These are phyloP conservation scores for Podospora comata DNA, from an alignment of 495 filamentous ascomycete genomes.

Conservation along the genomic window DNA sequence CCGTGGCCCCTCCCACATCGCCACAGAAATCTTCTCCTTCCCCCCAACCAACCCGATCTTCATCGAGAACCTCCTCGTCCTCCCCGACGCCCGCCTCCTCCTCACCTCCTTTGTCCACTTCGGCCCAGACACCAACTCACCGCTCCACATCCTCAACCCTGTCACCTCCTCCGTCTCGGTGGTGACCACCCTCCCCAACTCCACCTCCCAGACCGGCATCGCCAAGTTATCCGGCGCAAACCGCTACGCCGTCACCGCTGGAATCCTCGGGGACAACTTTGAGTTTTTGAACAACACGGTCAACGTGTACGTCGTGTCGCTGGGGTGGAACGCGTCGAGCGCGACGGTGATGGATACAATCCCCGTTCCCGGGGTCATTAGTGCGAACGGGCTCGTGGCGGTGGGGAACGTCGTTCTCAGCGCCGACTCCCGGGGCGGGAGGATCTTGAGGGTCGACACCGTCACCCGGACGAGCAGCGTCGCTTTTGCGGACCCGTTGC, in stretches of 20 bases:
- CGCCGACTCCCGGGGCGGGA: neutral
- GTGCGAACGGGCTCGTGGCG: constrained; percentile 3
- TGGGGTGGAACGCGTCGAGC: neutral
- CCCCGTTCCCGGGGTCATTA: neutral
- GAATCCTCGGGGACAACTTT: constrained; percentile 2
- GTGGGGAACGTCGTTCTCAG: constrained; percentile 1
- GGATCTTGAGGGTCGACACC: neutral
- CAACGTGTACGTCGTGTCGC: neutral
- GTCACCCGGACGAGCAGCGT: neutral
- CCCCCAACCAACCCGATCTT: constrained; percentile 6
- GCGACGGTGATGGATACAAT: constrained; percentile 6
- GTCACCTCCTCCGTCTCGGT: constrained; percentile 1
- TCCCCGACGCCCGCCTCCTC: constrained; percentile 8
- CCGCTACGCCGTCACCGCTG: constrained; percentile 4
- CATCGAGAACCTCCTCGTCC: constrained; percentile 5
- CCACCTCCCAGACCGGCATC: constrained; percentile 10
- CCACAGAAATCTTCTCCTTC: constrained; percentile 9
- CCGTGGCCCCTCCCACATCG: neutral
- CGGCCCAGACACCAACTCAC: neutral
- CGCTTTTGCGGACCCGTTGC: neutral
- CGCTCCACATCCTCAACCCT: constrained; percentile 6
- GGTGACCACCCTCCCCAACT: constrained; percentile 3
- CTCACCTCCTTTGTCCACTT: constrained; percentile 1
- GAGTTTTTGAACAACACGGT: constrained; percentile 8
- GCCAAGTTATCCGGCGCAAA: neutral